These are phyloP conservation scores for Pythium coloratum DNA, from an alignment of 352 stramenopile genomes.

Conservation along the genomic window DNA sequence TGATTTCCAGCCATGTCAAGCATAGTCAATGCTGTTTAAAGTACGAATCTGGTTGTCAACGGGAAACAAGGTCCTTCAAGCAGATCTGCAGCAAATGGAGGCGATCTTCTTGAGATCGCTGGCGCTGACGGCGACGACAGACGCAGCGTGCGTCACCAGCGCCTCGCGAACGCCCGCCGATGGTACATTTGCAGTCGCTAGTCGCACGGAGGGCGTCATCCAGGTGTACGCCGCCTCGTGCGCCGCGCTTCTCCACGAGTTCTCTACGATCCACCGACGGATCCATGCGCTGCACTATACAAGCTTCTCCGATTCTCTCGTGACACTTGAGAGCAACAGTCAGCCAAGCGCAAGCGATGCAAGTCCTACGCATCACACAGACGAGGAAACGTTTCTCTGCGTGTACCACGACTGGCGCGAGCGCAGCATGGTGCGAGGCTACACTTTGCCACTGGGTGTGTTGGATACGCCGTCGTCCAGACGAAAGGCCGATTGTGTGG, in stretches of 20 bases:
- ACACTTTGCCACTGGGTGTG: conserved; percentile 78
- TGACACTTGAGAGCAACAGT: conserved; percentile 77
- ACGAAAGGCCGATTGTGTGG: conserved; percentile 64
- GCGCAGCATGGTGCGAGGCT: conserved; percentile 74
- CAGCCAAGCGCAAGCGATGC: background rate
- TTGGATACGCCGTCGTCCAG: conserved; percentile 56
- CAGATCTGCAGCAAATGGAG: conserved; percentile 34
- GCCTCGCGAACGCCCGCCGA: conserved; percentile 64
- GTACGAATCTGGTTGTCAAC: conserved; percentile 17
- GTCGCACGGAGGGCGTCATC: conserved; percentile 59
- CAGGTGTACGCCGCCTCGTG: conserved; percentile 81
- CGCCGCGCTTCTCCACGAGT: conserved; percentile 78
- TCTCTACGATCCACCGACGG: conserved; percentile 68
- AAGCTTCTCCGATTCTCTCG: conserved; percentile 83
- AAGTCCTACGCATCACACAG: conserved; percentile 21
- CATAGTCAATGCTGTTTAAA: background rate
- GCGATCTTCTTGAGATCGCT: conserved; percentile 72
- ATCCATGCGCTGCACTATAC: conserved; percentile 81
- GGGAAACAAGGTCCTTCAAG: background rate
- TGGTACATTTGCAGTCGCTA: conserved; percentile 77
- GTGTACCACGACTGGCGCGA: conserved; percentile 89
- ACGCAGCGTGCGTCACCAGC: conserved; percentile 51
- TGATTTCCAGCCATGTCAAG: background rate
- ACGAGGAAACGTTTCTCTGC: conserved; percentile 78
- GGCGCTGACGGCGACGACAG: conserved; percentile 38